Percentiles rank a stretch among this genome's conserved stretches.
Evolutionary conservation across 352 stramenopile species (phyloP).

Genomic region (Thalassiosira ordinaria): DNA sequence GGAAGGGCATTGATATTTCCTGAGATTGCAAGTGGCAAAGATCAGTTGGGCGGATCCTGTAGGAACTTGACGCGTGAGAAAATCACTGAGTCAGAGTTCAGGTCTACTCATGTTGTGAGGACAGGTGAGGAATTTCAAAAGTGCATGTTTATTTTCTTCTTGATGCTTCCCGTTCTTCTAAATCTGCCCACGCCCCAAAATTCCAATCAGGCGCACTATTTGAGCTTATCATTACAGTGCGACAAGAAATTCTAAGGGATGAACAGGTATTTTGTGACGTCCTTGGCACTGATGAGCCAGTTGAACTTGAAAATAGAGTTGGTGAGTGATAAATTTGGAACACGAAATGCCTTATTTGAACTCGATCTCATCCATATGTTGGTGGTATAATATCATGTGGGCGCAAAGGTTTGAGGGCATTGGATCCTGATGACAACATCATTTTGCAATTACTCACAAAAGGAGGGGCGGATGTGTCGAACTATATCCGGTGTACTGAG

Average conservation of each 20-base stretch:
- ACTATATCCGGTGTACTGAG: neutral
- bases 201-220: neutral
- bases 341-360: neutral
- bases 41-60: neutral
- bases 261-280: neutral
- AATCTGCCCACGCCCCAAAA: too few species aligned
- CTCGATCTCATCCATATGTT: too few species aligned
- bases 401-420: neutral
- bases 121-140: neutral
- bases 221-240: neutral
- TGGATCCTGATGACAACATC: neutral
- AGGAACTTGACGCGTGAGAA: neutral
- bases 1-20: neutral
- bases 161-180: too few species aligned
- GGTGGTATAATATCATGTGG: too few species aligned
- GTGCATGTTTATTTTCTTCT: too few species aligned
- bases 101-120: neutral
- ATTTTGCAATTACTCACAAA: neutral
- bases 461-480: neutral
- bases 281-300: neutral
- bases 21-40: neutral
- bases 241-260: neutral
- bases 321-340: neutral
- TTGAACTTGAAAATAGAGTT: neutral
- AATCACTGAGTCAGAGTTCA: neutral